These are phyloP conservation scores for Davidsoniella virescens DNA, from an alignment of 2,329 filamentous ascomycete species.

Conservation along the genomic window DNA sequence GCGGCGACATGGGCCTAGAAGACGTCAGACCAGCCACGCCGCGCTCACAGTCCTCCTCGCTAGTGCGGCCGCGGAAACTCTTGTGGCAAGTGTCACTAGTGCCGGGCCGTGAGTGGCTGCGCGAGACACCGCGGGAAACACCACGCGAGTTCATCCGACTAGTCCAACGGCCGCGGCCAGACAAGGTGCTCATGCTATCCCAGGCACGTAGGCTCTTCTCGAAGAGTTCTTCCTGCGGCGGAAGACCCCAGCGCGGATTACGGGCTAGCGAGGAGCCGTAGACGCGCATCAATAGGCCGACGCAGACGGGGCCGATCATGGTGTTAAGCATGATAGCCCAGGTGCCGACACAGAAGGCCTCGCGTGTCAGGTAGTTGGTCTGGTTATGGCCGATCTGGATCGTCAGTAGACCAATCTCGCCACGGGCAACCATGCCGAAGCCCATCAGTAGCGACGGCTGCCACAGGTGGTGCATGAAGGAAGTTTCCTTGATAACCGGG, in stretches of 20 bases:
- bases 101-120: not conserved
- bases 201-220: slow-evolving; percentile 2
- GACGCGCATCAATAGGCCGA: slow-evolving; percentile 28
- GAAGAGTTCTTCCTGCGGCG: not conserved
- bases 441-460: slow-evolving; percentile 40
- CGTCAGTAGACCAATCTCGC: slow-evolving; percentile 46
- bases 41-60: too few relatives aligned
- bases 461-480: slow-evolving; percentile 17
- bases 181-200: slow-evolving; percentile 4
- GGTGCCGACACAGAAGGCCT: slow-evolving; percentile 35
- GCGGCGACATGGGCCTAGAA: too few relatives aligned
- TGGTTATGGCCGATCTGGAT: slow-evolving; percentile 17
- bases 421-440: slow-evolving; percentile 41
- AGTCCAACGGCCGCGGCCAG: slow-evolving; percentile 4
- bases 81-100: not conserved
- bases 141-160: slow-evolving; percentile 10
- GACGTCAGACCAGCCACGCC: too few relatives aligned
- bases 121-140: slow-evolving; percentile 3
- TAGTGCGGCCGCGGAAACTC: too few relatives aligned
- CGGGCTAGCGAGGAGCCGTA: not conserved
- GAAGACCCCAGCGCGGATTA: slow-evolving; percentile 9
- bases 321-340: slow-evolving; percentile 43
- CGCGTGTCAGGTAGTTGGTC: slow-evolving; percentile 33
- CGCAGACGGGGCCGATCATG: slow-evolving; percentile 34
- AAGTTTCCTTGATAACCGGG: not conserved